Base-by-base conservation (phyloP, 352 stramenopile species). In the Chrysophaeum taylorii region DNA sequence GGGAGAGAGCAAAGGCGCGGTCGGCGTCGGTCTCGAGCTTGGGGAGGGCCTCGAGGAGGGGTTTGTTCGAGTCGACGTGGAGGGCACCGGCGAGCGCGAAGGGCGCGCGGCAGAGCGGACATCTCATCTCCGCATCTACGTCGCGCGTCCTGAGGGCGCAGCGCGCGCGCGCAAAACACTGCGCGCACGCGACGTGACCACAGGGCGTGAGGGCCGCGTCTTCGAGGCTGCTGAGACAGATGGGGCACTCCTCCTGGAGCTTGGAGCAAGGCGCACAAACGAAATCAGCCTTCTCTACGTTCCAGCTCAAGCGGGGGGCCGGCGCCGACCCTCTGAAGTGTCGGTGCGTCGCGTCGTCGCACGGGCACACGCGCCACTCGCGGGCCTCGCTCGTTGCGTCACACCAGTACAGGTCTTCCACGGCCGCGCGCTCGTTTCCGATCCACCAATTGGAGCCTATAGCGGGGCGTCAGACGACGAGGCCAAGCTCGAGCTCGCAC, bases 31-130 rank as follows among this genome's bases (percentile, higher is more conserved):
- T n/a, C n/a, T n/a, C 25, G 52, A 63, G 27, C 15, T 36, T 39
- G 27, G 52, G 52, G 7, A 63, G 25, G 9, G 52, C 52, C 52
- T 63, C 52, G 7, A 63, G 25, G n/a, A 63, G 52, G 12, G 52
- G 52, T 31, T 39, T 9, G 14, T 63, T 63, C 52, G 52, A 27
- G 27, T 5, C 52, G 33, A 63, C 27, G 52, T 63, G 52, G 9
- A 25, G 16, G 9, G 25, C n/a, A 15, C 52, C 52, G 9, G 5
- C 52, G 52, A 63, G 25, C 9, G 52, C 52, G 52, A 35, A 63
- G 9, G 52, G 52, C 52, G 52, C 52, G 52, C 52, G 52, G 33
- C 52, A 63, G 52, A 63, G 52, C 52, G 52, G 52, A 31, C 52
- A 63, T 7, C 52, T 25, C n/a, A n/a, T n/a, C n/a, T n/a, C n/a